These are phyloP conservation scores for Chaetomiaceae sp. DNA, from an alignment of 2,329 filamentous ascomycete species.

Conservation along the genomic window DNA sequence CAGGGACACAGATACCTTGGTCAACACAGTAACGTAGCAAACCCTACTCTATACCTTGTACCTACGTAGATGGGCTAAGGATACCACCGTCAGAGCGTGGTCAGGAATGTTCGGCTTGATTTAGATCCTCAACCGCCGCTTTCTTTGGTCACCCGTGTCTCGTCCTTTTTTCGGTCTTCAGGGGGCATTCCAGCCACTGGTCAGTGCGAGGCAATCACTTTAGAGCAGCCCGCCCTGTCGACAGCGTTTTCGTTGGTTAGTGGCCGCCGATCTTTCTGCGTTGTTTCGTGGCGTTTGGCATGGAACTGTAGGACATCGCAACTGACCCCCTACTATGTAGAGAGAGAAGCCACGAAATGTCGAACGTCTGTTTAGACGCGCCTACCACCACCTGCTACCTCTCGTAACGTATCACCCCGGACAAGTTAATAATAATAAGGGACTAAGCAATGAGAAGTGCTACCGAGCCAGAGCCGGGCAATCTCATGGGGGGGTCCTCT, in stretches of 20 bases:
- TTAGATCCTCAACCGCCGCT: not conserved
- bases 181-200: not conserved
- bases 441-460: not conserved
- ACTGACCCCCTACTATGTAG: no score
- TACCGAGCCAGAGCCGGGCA: not conserved
- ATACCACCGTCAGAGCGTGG: no score
- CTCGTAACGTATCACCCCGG: no score
- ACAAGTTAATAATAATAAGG: no score
- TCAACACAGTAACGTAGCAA: no score
- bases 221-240: not conserved
- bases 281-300: not conserved
- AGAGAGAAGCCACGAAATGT: no score
- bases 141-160: not conserved
- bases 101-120: not conserved
- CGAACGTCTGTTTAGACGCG: no score
- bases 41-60: no score
- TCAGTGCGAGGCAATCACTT: not conserved
- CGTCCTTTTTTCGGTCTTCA: not conserved
- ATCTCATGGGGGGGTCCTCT: not conserved
- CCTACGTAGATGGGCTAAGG: no score
- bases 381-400: not conserved
- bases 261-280: not conserved
- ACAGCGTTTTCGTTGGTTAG: not conserved
- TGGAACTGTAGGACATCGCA: no score
- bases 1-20: no score